phyloP scores from a whole-genome alignment of 2,329 filamentous ascomycete genomes.

The Emericellopsis cladophorae region DNA sequence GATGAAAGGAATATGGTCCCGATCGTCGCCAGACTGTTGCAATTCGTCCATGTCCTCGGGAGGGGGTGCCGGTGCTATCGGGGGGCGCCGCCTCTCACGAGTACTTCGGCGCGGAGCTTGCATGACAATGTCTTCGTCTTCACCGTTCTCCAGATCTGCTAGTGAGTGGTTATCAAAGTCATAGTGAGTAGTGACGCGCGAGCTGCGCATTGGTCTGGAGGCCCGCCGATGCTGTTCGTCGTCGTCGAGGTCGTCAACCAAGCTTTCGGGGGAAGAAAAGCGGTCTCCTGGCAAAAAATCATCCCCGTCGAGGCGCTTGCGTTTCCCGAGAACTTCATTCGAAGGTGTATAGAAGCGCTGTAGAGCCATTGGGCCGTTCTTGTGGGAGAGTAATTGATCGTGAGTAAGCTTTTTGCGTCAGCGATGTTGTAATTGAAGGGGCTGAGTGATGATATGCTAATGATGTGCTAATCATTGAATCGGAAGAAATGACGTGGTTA shows the following conservation, averaged over 20 bases:
- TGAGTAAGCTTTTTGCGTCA: background rate
- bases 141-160: background rate
- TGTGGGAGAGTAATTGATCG: constrained; percentile 4
- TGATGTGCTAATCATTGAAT: background rate
- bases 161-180: background rate
- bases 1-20: background rate
- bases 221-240: constrained; percentile 6
- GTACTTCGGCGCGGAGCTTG: background rate
- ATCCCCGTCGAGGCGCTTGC: constrained; percentile 12
- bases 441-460: background rate
- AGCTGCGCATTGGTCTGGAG: background rate
- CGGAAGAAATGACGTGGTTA: background rate
- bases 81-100: background rate
- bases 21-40: background rate
- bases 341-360: constrained; percentile 8
- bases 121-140: background rate
- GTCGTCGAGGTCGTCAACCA: constrained; percentile 13
- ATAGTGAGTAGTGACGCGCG: background rate
- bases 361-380: constrained; percentile 19
- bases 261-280: constrained; percentile 11
- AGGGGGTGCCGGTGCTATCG: background rate
- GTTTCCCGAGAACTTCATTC: constrained; percentile 11
- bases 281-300: constrained; percentile 13
- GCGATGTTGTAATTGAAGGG: too few relatives aligned
- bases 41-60: background rate